These are phyloP conservation scores for Austroboletus niveus DNA, from an alignment of 1,284 basidiomycete species.

Conservation along the genomic window DNA sequence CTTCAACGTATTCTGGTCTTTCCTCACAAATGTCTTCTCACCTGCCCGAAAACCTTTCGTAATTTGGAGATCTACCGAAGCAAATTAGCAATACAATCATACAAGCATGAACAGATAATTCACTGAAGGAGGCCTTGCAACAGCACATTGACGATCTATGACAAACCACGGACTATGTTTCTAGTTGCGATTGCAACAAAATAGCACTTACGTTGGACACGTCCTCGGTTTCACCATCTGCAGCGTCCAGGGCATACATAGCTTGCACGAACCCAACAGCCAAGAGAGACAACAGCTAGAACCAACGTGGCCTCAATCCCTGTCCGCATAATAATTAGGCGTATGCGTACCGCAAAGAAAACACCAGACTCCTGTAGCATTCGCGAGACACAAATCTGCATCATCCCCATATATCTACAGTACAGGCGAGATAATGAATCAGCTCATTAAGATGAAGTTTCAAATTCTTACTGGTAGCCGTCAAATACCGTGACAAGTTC, in stretches of 20 bases:
- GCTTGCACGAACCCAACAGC: slow-evolving; percentile 85
- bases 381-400: slow-evolving; percentile 83
- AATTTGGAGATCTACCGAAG: slow-evolving; percentile 70
- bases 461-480: slow-evolving; percentile 64
- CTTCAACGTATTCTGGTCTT: slow-evolving; percentile 14
- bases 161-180: neutral
- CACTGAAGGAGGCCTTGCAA: slow-evolving; percentile 82
- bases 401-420: slow-evolving; percentile 74
- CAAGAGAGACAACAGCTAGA: slow-evolving; percentile 74
- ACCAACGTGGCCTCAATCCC: slow-evolving; percentile 5
- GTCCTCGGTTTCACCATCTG: slow-evolving; percentile 74
- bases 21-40: slow-evolving; percentile 19
- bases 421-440: slow-evolving; percentile 20
- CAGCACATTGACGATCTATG: slow-evolving; percentile 69
- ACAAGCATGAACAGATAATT: slow-evolving; percentile 20
- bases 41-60: slow-evolving; percentile 61
- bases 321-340: neutral
- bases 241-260: slow-evolving; percentile 86
- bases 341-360: slow-evolving; percentile 75
- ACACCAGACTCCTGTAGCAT: slow-evolving; percentile 94
- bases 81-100: slow-evolving; percentile 2
- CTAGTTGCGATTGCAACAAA: neutral
- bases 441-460: neutral
- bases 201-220: slow-evolving; percentile 40
- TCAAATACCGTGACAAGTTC: slow-evolving; percentile 80